Percentiles rank a stretch among this genome's conserved stretches.
These are phyloP conservation scores for Aureoboletus auriporus DNA, from an alignment of 768 basidiomycete species.

Conservation along the genomic window DNA sequence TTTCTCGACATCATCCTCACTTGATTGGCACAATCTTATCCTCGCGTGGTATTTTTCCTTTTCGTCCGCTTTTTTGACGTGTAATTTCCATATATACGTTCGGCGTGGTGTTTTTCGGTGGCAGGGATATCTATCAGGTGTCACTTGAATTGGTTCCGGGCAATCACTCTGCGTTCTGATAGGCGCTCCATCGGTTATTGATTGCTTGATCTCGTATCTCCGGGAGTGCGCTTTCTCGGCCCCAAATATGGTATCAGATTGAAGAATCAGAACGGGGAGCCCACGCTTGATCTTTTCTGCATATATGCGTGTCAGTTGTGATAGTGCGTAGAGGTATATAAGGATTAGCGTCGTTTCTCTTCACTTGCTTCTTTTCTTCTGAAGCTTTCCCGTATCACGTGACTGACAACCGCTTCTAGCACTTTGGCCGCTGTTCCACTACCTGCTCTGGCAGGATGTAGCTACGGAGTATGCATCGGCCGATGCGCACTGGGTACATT, in stretches of 20 bases:
- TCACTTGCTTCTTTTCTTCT: not conserved
- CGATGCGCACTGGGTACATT: constrained; percentile 63
- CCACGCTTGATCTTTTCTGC: not conserved
- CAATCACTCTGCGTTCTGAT: not conserved
- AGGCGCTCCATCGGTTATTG: not conserved
- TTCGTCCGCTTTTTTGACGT: constrained; percentile 3
- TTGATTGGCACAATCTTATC: constrained; percentile 8
- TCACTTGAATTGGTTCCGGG: not conserved
- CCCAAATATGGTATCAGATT: not conserved
- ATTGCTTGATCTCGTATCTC: constrained; percentile 8
- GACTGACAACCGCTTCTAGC: constrained; percentile 41
- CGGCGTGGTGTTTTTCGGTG: constrained; percentile 1
- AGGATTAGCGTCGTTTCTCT: not conserved
- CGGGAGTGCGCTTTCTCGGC: not conserved
- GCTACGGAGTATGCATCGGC: constrained; percentile 85
- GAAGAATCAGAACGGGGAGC: not conserved
- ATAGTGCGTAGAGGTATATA: not conserved
- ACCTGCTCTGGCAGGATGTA: constrained; percentile 96
- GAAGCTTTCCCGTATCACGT: not conserved
- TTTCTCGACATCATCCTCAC: not conserved
- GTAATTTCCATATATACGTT: constrained; percentile 11
- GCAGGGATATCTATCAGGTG: too few species aligned
- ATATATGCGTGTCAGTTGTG: not conserved
- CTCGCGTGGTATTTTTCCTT: not conserved
- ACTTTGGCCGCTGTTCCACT: constrained; percentile 98